A percentile compares a stretch with the other conserved stretches of the same genome.
Conservation (phyloP, 169 alveolate genomes). For the Plasmodium gonderi region DNA sequence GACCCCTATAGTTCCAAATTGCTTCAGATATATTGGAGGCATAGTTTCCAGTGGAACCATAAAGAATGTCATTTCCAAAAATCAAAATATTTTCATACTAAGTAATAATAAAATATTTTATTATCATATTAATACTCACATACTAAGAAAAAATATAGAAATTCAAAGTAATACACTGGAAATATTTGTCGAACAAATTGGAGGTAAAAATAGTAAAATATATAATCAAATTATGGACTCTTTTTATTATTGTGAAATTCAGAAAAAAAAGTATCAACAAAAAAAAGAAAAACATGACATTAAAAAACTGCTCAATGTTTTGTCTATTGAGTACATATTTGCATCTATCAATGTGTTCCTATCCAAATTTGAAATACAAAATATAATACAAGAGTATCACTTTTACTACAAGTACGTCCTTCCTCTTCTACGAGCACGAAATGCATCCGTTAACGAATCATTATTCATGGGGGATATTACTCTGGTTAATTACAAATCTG, state of each 20-base stretch:
- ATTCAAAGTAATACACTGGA: slow-evolving; percentile 48
- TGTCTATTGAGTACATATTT: slow-evolving; percentile 70
- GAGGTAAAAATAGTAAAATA: slow-evolving; percentile 36
- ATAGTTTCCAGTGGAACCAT: slow-evolving; percentile 55
- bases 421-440: not conserved
- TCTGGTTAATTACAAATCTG: slow-evolving; percentile 41
- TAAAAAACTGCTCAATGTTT: slow-evolving; percentile 42
- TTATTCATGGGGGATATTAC: slow-evolving; percentile 10
- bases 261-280: slow-evolving; percentile 45
- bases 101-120: slow-evolving; percentile 69
- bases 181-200: slow-evolving; percentile 66
- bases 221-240: slow-evolving; percentile 66
- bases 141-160: slow-evolving; percentile 29
- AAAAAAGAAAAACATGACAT: slow-evolving; percentile 66
- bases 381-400: slow-evolving; percentile 73
- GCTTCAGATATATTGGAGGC: slow-evolving; percentile 56
- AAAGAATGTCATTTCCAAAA: slow-evolving; percentile 35
- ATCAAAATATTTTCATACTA: slow-evolving; percentile 28
- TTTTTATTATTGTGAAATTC: slow-evolving; percentile 74
- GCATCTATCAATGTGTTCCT: slow-evolving; percentile 70
- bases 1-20: slow-evolving; percentile 55
- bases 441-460: not conserved
- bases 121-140: slow-evolving; percentile 12
- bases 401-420: slow-evolving; percentile 70
- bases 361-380: slow-evolving; percentile 73